These are phyloP conservation scores for Skeletonema grethae DNA, from an alignment of 108 stramenopile species.

Conservation along the genomic window DNA sequence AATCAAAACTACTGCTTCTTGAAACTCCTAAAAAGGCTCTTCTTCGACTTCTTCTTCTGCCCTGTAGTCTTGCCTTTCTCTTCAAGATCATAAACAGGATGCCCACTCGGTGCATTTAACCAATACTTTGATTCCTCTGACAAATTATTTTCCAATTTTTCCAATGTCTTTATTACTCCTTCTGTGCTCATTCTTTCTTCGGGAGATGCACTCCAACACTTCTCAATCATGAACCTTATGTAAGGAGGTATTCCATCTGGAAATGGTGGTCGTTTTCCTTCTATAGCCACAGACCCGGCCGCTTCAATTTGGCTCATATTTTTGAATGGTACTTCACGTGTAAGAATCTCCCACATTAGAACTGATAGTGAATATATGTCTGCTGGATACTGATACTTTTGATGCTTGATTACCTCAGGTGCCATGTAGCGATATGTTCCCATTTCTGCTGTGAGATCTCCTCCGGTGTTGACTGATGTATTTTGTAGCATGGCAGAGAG, in stretches of 20 bases:
- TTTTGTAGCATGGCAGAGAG: constrained; percentile 48
- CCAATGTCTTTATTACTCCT: constrained; percentile 36
- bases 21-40: background rate
- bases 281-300: constrained; percentile 63
- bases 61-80: constrained; percentile 3
- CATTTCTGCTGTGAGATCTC: constrained; percentile 71
- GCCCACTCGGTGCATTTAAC: constrained; percentile 57
- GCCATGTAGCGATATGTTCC: constrained; percentile 77
- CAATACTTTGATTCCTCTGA: constrained; percentile 44
- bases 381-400: constrained; percentile 60
- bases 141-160: constrained; percentile 28
- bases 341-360: constrained; percentile 73
- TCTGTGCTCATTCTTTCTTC: constrained; percentile 45
- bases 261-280: constrained; percentile 57
- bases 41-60: constrained; percentile 5
- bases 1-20: no score
- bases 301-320: constrained; percentile 61
- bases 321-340: constrained; percentile 68
- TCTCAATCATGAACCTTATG: constrained; percentile 50
- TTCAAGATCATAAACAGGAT: constrained; percentile 53
- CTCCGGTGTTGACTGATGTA: constrained; percentile 7
- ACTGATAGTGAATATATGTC: constrained; percentile 77
- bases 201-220: constrained; percentile 64
- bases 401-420: constrained; percentile 75
- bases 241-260: constrained; percentile 45